These are phyloP conservation scores for Anthracocystis panici-leucophaei DNA, from an alignment of 1,284 basidiomycete species.

Conservation along the genomic window DNA sequence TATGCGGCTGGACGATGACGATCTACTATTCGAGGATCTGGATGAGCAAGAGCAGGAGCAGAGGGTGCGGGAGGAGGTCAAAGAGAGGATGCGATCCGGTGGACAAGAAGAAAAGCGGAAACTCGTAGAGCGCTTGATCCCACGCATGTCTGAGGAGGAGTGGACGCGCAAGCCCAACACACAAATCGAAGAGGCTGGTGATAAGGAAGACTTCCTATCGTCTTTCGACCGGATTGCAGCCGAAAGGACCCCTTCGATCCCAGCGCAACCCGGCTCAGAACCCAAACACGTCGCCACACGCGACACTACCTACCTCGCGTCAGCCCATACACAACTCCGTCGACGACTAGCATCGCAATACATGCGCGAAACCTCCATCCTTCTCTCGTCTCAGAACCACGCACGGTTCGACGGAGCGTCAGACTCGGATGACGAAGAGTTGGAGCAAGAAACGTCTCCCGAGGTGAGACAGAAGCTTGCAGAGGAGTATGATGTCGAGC, in stretches of 20 bases:
- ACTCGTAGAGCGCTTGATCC: constrained; percentile 30
- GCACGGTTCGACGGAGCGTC: constrained; percentile 45
- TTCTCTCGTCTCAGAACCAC: constrained; percentile 35
- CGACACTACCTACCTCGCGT: constrained; percentile 17
- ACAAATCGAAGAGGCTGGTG: neutral
- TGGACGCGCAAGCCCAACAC: constrained; percentile 22
- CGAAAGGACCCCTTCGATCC: neutral
- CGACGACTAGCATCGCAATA: constrained; percentile 41
- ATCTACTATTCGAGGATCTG: constrained; percentile 38
- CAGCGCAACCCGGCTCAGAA: neutral
- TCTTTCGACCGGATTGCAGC: constrained; percentile 38
- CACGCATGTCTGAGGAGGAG: constrained; percentile 33
- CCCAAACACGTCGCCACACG: constrained; percentile 5
- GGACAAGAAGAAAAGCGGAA: constrained; percentile 26
- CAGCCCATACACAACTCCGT: constrained; percentile 27
- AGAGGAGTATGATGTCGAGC: constrained; percentile 32
- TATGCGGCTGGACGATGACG: constrained; percentile 37
- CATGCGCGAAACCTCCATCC: constrained; percentile 36
- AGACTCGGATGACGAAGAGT: constrained; percentile 42
- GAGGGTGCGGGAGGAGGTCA: constrained; percentile 14
- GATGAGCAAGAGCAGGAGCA: constrained; percentile 39
- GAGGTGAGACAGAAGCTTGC: constrained; percentile 26
- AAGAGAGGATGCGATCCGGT: constrained; percentile 11
- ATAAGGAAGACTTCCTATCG: constrained; percentile 17
- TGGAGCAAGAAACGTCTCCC: constrained; percentile 39